phyloP scores from a whole-genome alignment of 129 eudicot genomes.

The Centaurea solstitialis region DNA sequence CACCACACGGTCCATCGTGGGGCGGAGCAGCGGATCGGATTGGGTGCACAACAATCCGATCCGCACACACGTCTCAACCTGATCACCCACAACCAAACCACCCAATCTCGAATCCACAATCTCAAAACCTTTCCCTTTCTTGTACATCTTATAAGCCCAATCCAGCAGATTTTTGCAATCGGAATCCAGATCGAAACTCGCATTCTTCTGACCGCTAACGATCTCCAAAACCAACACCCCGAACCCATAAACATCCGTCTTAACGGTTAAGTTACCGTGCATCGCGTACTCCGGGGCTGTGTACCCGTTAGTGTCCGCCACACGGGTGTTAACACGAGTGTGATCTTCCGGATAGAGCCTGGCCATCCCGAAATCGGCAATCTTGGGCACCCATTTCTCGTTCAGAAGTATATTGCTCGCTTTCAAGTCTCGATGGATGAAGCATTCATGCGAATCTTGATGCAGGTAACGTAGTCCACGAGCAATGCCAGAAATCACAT shows the following conservation, averaged over 20 bases:
- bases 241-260: constrained; percentile 23
- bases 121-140: constrained; percentile 47
- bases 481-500: constrained; percentile 47
- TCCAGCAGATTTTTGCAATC: constrained; percentile 44
- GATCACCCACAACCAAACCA: constrained; percentile 37
- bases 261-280: background rate
- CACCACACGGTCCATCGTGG: constrained; percentile 53
- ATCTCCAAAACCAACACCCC: constrained; percentile 60
- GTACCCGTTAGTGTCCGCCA: constrained; percentile 50
- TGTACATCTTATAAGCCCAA: constrained; percentile 61
- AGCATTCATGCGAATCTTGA: constrained; percentile 43
- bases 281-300: background rate
- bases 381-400: constrained; percentile 65
- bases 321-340: constrained; percentile 68
- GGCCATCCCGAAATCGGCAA: constrained; percentile 76
- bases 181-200: constrained; percentile 31
- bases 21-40: constrained; percentile 49
- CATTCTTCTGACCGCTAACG: constrained; percentile 55
- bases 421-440: constrained; percentile 67
- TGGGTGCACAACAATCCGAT: constrained; percentile 59
- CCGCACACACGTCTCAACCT: constrained; percentile 44
- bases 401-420: constrained; percentile 63
- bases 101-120: constrained; percentile 51
- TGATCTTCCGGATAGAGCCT: constrained; percentile 48
- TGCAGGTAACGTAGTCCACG: constrained; percentile 59